Evolutionary conservation across 179 eudicot species (phyloP), one percentile per base, ranked within the genome.

Genomic region (Beta corolliflora): DNA sequence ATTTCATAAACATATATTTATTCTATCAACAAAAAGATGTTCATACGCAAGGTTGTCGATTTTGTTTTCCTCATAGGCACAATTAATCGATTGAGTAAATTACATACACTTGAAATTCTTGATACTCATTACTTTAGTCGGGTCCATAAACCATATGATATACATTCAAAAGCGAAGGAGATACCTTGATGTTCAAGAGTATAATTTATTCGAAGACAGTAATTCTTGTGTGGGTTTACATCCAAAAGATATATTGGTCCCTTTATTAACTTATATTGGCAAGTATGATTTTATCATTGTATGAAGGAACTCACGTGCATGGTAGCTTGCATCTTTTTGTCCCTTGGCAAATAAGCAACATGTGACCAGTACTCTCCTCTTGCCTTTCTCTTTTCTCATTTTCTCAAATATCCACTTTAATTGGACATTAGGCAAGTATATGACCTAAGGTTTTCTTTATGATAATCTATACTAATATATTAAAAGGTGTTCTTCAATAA

Each of bases 291-390:
- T n/a, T 36, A 36, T 36, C 41, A 36, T 36, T 36, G 2, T 36
- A 36, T 36, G 3, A 60, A 72, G 48, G n/a, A 50, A n/a, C 56
- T 80, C 73, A 63, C 83, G 59, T 64, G 70, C 65, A 64, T 15
- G 11, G 23, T 21, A n/a, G 75, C 36, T 80, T 54, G 73, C 71
- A 77, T 77, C 71, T 36, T 67, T 60, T 65, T 31, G 72, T 81
- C 11, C 56, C 79, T 81, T 75, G 79, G 67, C 44, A 75, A 36
- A 55, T 44, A 66, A 81, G 79, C 58, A 63, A 64, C 16, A 65
- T 66, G 25, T 64, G 72, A 50, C 71, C 55, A 36, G 1, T 36
- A 4, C 18, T n/a, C 72, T 50, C 2, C 11, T 54, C 48, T 10
- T 14, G 12, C 44, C 66, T 41, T 68, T 66, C 31, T 4, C n/a